A percentile compares a stretch with the other conserved stretches of the same genome.
These are phyloP conservation scores for Diaporthe vaccinii DNA, from an alignment of 2,329 filamentous ascomycete genomes.

Conservation along the genomic window DNA sequence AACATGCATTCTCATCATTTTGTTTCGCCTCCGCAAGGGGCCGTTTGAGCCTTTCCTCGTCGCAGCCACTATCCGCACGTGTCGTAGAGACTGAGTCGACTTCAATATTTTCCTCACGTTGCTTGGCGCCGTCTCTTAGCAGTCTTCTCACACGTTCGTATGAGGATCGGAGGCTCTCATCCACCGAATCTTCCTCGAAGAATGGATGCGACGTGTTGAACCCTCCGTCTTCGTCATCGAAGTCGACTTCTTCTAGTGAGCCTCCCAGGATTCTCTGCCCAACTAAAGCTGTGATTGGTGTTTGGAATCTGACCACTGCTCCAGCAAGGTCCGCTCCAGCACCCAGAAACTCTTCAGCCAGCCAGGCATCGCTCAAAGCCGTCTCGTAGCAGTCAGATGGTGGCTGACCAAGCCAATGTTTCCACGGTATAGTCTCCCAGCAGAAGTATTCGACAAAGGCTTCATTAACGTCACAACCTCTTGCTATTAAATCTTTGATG, in stretches of 20 bases:
- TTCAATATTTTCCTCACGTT: no score
- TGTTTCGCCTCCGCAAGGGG: not conserved
- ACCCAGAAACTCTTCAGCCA: not conserved
- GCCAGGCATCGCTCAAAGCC: not conserved
- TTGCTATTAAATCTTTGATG: not conserved
- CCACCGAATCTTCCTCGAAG: not conserved
- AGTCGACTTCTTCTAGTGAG: not conserved
- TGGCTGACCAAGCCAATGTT: not conserved
- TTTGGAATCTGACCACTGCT: not conserved
- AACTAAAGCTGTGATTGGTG: not conserved
- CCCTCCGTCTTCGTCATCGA: not conserved
- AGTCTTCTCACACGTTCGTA: not conserved
- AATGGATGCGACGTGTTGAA: not conserved
- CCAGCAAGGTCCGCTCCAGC: not conserved
- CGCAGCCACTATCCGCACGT: no score
- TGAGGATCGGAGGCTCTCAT: not conserved
- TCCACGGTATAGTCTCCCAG: not conserved
- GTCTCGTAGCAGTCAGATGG: not conserved
- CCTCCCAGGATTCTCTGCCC: not conserved
- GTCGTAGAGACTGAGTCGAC: no score
- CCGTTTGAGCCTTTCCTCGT: not conserved
- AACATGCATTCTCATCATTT: not conserved
- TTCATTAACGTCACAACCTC: not conserved
- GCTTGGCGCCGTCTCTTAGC: not conserved
- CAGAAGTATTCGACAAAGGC: not conserved